Conservation (phyloP, 2,329 filamentous ascomycete genomes). For the Atkinsonella hypoxylon region DNA sequence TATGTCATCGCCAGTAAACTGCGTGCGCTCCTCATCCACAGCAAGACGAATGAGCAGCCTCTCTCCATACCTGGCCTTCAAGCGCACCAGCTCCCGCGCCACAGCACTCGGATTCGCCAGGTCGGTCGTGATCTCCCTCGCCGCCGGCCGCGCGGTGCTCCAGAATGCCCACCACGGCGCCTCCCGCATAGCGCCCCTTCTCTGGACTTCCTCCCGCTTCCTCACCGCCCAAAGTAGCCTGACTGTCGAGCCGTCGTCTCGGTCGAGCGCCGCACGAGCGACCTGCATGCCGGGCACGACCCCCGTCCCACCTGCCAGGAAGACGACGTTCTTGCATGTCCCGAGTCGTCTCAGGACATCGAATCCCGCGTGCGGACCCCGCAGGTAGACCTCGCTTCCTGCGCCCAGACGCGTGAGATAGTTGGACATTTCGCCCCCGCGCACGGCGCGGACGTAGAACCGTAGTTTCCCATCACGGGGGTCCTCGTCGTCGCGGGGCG, state of each 20-base stretch:
- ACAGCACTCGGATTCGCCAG: slow-evolving; percentile 31
- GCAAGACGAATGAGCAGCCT: slow-evolving; percentile 60
- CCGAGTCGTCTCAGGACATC: slow-evolving; percentile 26
- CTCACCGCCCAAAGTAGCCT: slow-evolving; percentile 73
- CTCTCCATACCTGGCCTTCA: slow-evolving; percentile 46
- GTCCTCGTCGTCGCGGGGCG: slow-evolving; percentile 28
- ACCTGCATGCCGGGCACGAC: slow-evolving; percentile 83
- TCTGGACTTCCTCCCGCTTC: slow-evolving; percentile 41
- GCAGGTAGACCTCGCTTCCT: slow-evolving; percentile 57
- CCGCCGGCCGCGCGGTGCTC: slow-evolving; percentile 8
- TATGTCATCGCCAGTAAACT: slow-evolving; percentile 46
- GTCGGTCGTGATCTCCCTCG: slow-evolving; percentile 11
- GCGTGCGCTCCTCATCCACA: slow-evolving; percentile 66
- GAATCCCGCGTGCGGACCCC: slow-evolving; percentile 68
- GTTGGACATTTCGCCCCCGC: slow-evolving; percentile 71
- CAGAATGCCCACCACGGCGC: slow-evolving; percentile 17
- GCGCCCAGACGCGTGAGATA: slow-evolving; percentile 58
- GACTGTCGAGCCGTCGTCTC: slow-evolving; percentile 28
- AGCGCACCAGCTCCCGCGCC: slow-evolving; percentile 47
- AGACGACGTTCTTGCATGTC: slow-evolving; percentile 44
- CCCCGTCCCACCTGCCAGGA: slow-evolving; percentile 85
- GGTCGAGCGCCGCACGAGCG: slow-evolving; percentile 47
- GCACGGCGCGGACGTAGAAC: slow-evolving; percentile 68
- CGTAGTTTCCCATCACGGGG: slow-evolving; percentile 38
- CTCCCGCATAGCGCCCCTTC: background rate